Conservation (phyloP, 179 eudicot genomes). For the Actinidia arguta region DNA sequence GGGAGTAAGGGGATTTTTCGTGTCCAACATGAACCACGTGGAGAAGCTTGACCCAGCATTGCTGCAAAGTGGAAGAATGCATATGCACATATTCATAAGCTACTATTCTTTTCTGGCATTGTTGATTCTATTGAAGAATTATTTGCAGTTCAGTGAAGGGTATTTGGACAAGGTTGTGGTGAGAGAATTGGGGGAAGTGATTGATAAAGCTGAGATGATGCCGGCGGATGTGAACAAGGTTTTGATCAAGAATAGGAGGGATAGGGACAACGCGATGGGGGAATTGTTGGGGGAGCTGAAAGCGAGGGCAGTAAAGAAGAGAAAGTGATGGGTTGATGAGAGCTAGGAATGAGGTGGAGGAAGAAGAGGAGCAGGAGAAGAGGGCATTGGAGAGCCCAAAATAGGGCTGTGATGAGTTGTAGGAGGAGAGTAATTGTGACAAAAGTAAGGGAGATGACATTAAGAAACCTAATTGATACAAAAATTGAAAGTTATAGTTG, state of each 20-base stretch:
- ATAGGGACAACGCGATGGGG: slow-evolving; percentile 53
- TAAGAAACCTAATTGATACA: slow-evolving; percentile 15
- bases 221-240: slow-evolving; percentile 95
- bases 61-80: slow-evolving; percentile 91
- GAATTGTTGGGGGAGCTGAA: slow-evolving; percentile 64
- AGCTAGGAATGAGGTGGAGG: slow-evolving; percentile 25
- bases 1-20: slow-evolving; percentile 93
- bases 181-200: slow-evolving; percentile 46
- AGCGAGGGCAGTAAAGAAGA: slow-evolving; percentile 43
- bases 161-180: slow-evolving; percentile 37
- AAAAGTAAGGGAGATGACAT: slow-evolving; percentile 24
- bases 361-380: slow-evolving; percentile 80
- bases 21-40: slow-evolving; percentile 91
- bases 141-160: slow-evolving; percentile 48
- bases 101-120: slow-evolving; percentile 59
- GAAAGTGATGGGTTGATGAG: neutral
- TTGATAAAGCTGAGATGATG: slow-evolving; percentile 68
- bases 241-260: slow-evolving; percentile 72
- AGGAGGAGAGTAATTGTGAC: neutral
- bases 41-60: slow-evolving; percentile 92
- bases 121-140: slow-evolving; percentile 71
- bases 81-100: slow-evolving; percentile 86
- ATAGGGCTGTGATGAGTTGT: slow-evolving; percentile 17
- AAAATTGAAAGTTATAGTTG: neutral
- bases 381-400: slow-evolving; percentile 73